Base-by-base conservation (phyloP, 2,329 filamentous ascomycete species). In the Fusarium beomiforme region DNA sequence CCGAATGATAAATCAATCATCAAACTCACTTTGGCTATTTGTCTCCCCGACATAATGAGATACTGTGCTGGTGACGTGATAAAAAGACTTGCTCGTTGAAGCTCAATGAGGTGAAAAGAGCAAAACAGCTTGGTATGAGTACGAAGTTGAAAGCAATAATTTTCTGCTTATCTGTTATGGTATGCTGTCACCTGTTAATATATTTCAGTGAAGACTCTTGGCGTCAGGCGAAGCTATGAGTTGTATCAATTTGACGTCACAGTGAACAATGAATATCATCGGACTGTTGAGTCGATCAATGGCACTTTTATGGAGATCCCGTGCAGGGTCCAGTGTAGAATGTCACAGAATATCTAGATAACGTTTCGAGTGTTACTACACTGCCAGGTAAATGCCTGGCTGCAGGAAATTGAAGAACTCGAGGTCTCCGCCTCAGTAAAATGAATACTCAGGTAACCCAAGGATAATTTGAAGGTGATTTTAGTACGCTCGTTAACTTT, bases 221-320 rank as follows among this genome's bases (percentile, higher is more conserved):
- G 31, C 8, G 2, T 11, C 1, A 8, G 3, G 14, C 21, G 8
- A 41, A 0, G 16, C 29, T 29, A 29, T 29, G 29, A 29, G 4
- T 60, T 39, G 6, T 60, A 33, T 63, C 56, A 49, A 13, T 0
- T 49, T 56, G 41, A 63, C 47, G 47, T 63, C 43, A 64, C 17
- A n/a, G 12, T 19, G 23, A 55, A 24, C 17, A 8, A 19, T 5
- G 1, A 16, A n/a, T 42, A 34, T 4, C 41, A 39, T 23, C 24
- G 59, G 16, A 23, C 6, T n/a, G 17, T 6, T 39, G 11, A 14
- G 16, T 4, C 11, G 10, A 49, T 4, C 29, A n/a, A 11, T 49
- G 16, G 17, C 16, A 34, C 0, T 0, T 49, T 49, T 23, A 19
- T 49, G 44, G 44, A 9, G 44, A 8, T 29, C 14, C 3, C 2